phyloP scores from a whole-genome alignment of 208 protist species.

The Acanthamoeba rhysodes region DNA sequence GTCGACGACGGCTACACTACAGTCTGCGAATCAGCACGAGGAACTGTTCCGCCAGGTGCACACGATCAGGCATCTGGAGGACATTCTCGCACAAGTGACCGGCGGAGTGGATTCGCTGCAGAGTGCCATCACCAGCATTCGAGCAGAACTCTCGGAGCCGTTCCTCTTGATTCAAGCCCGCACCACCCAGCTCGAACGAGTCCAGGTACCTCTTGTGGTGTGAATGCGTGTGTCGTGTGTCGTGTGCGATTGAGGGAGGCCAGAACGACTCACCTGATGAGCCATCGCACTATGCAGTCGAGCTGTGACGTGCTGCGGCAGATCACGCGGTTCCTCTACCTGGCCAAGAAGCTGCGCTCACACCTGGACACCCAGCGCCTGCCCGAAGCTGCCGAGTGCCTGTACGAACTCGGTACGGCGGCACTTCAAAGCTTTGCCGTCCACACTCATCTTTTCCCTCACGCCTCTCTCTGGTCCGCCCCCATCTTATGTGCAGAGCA shows the following conservation, averaged over 20 bases:
- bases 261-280: too few relatives aligned
- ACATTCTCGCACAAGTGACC: constrained; percentile 48
- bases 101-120: constrained; percentile 72
- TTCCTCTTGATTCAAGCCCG: constrained; percentile 69
- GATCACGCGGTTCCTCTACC: constrained; percentile 76
- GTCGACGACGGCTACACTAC: neutral
- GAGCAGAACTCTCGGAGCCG: constrained; percentile 76
- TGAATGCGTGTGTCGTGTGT: neutral
- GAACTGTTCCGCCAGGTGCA: constrained; percentile 80
- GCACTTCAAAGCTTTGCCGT: neutral
- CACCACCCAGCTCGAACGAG: constrained; percentile 77
- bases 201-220: constrained; percentile 67
- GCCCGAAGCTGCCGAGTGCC: constrained; percentile 82
- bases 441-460: neutral
- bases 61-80: constrained; percentile 81
- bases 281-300: neutral
- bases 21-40: constrained; percentile 78
- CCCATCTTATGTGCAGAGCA: constrained; percentile 39
- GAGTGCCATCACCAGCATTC: constrained; percentile 78
- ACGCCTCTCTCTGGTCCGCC: neutral
- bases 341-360: constrained; percentile 79
- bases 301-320: constrained; percentile 80
- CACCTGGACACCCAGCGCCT: constrained; percentile 79
- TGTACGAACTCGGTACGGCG: constrained; percentile 80
- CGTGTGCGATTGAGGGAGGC: neutral